Evolutionary conservation across 2,329 filamentous ascomycete genomes (phyloP).

Genomic region (Exserohilum rostratum): DNA sequence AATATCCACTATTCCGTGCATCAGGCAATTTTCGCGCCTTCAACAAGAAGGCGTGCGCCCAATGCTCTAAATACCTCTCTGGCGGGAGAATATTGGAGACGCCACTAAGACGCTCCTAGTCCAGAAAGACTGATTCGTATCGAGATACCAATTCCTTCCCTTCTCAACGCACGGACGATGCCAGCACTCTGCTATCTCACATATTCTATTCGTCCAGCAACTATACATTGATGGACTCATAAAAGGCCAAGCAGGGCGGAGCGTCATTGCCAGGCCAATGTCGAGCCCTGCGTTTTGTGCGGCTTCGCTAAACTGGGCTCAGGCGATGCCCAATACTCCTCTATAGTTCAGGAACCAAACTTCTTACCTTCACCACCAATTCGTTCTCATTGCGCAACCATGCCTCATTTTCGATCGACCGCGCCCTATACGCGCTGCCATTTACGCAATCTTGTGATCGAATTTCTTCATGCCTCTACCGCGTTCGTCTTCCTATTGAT

Average conservation of each 20-base stretch:
- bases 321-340: not conserved
- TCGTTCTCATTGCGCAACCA: not conserved
- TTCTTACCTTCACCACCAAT: constrained; percentile 3
- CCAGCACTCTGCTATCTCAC: not conserved
- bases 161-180: not conserved
- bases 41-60: not conserved
- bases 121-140: constrained; percentile 17
- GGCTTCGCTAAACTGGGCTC: constrained; percentile 9
- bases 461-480: not conserved
- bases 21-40: not conserved
- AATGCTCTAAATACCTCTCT: not conserved
- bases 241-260: not conserved
- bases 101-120: constrained; percentile 6
- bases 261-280: not conserved
- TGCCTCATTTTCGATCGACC: not conserved
- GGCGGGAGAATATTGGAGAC: constrained; percentile 8
- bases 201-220: no score
- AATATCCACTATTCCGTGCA: constrained; percentile 1
- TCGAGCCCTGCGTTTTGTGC: not conserved
- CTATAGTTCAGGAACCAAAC: not conserved
- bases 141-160: constrained; percentile 1
- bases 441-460: not conserved
- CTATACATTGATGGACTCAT: not conserved
- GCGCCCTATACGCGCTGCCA: not conserved
- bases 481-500: not conserved